Evolutionary conservation across 2,329 filamentous ascomycete species (phyloP), one percentile per base, ranked within the genome.

Genomic region (Nothomitra cinnamomea): DNA sequence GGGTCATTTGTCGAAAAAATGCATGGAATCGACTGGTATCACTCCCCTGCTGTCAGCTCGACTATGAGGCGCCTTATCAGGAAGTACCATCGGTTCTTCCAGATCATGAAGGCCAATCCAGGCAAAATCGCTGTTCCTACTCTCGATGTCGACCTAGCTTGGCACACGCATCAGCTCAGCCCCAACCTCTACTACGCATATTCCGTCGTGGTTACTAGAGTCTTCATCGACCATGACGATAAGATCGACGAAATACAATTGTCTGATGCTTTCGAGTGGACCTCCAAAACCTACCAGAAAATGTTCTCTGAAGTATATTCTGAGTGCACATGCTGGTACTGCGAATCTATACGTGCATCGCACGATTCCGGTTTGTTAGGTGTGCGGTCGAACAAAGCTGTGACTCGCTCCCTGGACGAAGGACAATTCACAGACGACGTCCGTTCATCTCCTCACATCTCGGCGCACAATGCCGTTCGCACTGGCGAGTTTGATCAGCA

Each of bases 251-350:
- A 88, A 60, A 69, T 69, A 13, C 74, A 72, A 50, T 73, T 94
- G 5, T 77, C 77, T 45, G 69, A 71, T 1, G 71, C 74, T 3
- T 92, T 92, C 61, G 78, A 81, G 62, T 85, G 78, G 76, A 94
- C 87, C 0, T 78, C 75, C 61, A 82, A 80, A 59, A 68, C 65
- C 1, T 94, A 90, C 63, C 77, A 85, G 59, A 76, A 78, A 25
- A 65, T 69, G 13, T 88, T 77, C 58, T 67, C 70, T 15, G 75
- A 82, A 51, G 75, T 85, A 3, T 94, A 89, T 63, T 82, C 77
- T 1, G 82, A 85, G 64, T 90, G 85, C 60, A 85, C 79, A 0
- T 89, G 85, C 65, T 89, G 85, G 84, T 87, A 89, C 64, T 94
- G 87, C 66, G 86, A 92, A 65, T 75, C 80, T 3, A 74, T 82